Evolutionary conservation across 192 early-diverging fungal species (phyloP).

Genomic region (Chytriomyces confervae): DNA sequence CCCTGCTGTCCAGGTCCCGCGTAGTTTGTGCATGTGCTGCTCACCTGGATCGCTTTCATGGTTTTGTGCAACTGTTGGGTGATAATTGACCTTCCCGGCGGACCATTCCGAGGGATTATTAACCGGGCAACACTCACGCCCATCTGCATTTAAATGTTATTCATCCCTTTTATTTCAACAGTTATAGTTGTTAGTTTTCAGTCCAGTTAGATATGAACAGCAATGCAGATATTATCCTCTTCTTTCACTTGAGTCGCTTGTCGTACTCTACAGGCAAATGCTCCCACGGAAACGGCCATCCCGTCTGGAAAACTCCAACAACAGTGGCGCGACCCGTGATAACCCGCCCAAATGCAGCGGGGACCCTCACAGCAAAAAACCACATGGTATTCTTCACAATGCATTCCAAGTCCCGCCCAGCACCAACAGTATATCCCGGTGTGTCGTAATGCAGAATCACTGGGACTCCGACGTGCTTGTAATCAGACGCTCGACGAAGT

Average conservation of each 20-base stretch:
- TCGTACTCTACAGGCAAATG: slow-evolving; percentile 34
- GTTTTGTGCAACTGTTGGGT: no score
- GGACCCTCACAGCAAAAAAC: slow-evolving; percentile 27
- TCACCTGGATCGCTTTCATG: no score
- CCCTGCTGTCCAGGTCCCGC: no score
- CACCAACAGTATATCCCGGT: slow-evolving; percentile 20
- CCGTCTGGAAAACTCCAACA: slow-evolving; percentile 9
- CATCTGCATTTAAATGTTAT: no score
- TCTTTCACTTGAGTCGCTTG: not conserved
- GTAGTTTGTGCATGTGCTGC: no score
- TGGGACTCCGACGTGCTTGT: slow-evolving; percentile 39
- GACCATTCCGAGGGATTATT: no score
- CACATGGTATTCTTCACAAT: slow-evolving; percentile 31
- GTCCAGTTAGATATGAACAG: no score
- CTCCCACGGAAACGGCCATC: slow-evolving; percentile 35
- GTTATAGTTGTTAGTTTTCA: no score
- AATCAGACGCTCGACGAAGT: slow-evolving; percentile 16
- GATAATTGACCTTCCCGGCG: no score
- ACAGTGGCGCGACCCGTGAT: not conserved
- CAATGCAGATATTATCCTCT: no score
- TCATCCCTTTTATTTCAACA: no score
- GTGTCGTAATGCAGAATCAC: slow-evolving; percentile 32
- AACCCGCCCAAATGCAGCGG: slow-evolving; percentile 5
- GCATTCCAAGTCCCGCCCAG: slow-evolving; percentile 24
- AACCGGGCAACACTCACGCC: no score